A percentile compares a stretch with the other conserved stretches of the same genome.
Evolutionary conservation across 2,329 filamentous ascomycete species (phyloP).

Genomic region (Lachnellula willkommii): DNA sequence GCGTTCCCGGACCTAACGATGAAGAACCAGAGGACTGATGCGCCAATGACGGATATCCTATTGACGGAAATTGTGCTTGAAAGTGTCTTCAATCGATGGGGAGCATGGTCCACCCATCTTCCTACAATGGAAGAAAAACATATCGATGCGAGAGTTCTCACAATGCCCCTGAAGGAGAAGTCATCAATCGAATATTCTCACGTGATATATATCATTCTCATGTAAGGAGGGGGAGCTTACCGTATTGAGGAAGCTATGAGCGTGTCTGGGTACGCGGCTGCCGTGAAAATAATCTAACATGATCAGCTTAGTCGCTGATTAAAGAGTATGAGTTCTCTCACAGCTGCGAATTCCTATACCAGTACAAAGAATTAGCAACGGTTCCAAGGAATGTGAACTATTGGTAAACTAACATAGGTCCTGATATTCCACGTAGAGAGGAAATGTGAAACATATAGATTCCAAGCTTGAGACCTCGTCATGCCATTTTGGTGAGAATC

Average conservation of each 20-base stretch:
- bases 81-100: conserved; percentile 37
- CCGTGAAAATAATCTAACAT: conserved; percentile 47
- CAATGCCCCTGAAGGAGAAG: conserved; percentile 28
- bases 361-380: not conserved
- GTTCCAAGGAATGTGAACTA: not conserved
- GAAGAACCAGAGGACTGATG: conserved; percentile 38
- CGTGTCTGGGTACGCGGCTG: conserved; percentile 41
- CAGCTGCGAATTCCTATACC: conserved; percentile 25
- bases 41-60: conserved; percentile 36
- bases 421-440: conserved; percentile 54
- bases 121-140: conserved; percentile 38
- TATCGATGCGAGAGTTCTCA: conserved; percentile 36
- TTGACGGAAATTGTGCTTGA: conserved; percentile 39
- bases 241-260: conserved; percentile 36
- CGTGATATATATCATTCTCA: conserved; percentile 2
- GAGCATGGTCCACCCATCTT: conserved; percentile 38
- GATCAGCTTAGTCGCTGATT: not conserved
- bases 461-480: conserved; percentile 33
- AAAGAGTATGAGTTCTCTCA: conserved; percentile 9
- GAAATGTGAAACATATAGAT: conserved; percentile 48
- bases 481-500: conserved; percentile 16
- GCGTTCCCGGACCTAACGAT: conserved; percentile 22
- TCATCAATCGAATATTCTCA: conserved; percentile 7
- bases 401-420: conserved; percentile 31
- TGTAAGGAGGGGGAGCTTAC: conserved; percentile 24